A percentile compares a stretch with the other conserved stretches of the same genome.
phyloP scores from a whole-genome alignment of 345 rosid genomes.

The Tarenaya hassleriana region DNA sequence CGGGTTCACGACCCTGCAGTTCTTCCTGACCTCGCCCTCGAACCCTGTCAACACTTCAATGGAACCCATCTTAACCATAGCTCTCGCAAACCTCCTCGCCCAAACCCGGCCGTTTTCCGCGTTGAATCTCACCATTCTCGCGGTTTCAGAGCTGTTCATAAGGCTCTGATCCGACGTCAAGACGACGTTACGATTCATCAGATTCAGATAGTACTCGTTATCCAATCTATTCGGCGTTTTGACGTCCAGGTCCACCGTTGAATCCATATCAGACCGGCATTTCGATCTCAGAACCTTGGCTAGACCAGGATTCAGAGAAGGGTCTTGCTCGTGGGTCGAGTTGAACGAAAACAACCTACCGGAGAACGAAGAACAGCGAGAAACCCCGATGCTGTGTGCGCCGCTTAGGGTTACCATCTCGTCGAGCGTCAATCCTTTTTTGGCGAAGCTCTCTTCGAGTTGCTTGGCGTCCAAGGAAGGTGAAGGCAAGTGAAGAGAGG shows the following conservation, averaged over 20 bases:
- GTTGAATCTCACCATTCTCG: conserved; percentile 22
- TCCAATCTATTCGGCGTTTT: conserved; percentile 30
- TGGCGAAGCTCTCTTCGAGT: conserved; percentile 22
- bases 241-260: conserved; percentile 22
- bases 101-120: conserved; percentile 3
- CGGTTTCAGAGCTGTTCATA: conserved; percentile 23
- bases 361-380: conserved; percentile 39
- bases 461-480: conserved; percentile 22
- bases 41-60: conserved; percentile 25
- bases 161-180: conserved; percentile 38
- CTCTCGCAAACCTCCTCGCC: conserved; percentile 19
- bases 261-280: conserved; percentile 21
- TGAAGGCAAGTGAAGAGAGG: conserved; percentile 27
- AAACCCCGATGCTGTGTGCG: conserved; percentile 40
- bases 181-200: conserved; percentile 27
- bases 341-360: conserved; percentile 33
- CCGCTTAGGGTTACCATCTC: conserved; percentile 51
- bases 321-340: conserved; percentile 33
- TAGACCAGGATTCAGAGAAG: conserved; percentile 25
- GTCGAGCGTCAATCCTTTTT: conserved; percentile 34
- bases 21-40: conserved; percentile 21
- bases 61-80: conserved; percentile 30
- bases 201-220: conserved; percentile 34
- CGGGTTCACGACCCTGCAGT: conserved; percentile 3
- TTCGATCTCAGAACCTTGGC: conserved; percentile 34